Conservation (phyloP, 139 green algal species). For the Coccomyxa sp. region DNA sequence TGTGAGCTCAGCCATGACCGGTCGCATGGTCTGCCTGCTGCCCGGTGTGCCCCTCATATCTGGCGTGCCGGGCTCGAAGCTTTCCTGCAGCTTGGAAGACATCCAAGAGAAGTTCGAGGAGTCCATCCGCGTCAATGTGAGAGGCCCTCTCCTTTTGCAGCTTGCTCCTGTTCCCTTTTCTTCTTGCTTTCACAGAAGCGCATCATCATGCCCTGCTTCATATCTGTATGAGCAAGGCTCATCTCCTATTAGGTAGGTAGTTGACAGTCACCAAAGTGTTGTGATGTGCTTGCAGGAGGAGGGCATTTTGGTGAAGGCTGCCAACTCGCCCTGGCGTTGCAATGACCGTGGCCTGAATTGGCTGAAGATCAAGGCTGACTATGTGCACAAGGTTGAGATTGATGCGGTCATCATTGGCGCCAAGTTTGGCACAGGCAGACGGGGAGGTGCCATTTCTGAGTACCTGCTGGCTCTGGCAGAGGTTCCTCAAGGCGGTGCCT, state of each 20-base stretch:
- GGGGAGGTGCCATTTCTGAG: slow-evolving; percentile 40
- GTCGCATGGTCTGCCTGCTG: slow-evolving; percentile 37
- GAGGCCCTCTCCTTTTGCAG: background rate
- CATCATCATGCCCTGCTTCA: background rate
- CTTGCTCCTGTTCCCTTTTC: background rate
- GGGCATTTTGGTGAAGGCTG: slow-evolving; percentile 78
- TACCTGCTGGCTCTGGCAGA: slow-evolving; percentile 69
- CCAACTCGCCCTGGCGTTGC: slow-evolving; percentile 61
- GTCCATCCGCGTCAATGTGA: slow-evolving; percentile 27
- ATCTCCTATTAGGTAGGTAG: background rate
- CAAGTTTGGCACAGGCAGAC: slow-evolving; percentile 43
- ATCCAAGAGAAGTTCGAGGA: slow-evolving; percentile 43
- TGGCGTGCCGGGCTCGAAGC: slow-evolving; percentile 1
- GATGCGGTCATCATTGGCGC: slow-evolving; percentile 70
- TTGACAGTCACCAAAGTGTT: background rate
- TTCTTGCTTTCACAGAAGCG: background rate
- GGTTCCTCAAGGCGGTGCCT: background rate
- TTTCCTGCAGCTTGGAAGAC: slow-evolving; percentile 24
- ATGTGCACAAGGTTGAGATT: slow-evolving; percentile 50
- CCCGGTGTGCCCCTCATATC: slow-evolving; percentile 26
- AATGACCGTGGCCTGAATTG: slow-evolving; percentile 61
- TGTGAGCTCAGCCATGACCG: slow-evolving; percentile 21
- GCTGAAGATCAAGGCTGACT: slow-evolving; percentile 78
- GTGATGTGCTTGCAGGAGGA: slow-evolving; percentile 54
- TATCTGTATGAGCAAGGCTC: background rate